Evolutionary conservation across 2,329 filamentous ascomycete genomes (phyloP).

Genomic region (Phialophora verrucosa): DNA sequence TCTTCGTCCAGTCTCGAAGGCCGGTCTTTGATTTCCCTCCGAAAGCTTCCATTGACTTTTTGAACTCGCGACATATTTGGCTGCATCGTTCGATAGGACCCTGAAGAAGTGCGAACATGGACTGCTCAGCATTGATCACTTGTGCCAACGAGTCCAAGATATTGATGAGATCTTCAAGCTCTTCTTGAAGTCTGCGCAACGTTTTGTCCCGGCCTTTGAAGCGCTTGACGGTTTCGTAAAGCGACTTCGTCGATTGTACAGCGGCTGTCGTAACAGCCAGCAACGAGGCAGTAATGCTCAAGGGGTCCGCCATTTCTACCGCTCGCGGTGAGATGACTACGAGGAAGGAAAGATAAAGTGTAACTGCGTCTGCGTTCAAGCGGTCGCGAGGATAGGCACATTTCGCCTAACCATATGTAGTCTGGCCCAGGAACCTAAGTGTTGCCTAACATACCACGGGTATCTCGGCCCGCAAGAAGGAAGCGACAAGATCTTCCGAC

Average conservation of each 20-base stretch:
- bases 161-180: slow-evolving; percentile 43
- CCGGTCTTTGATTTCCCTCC: slow-evolving; percentile 44
- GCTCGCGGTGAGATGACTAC: slow-evolving; percentile 1
- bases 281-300: slow-evolving; percentile 45
- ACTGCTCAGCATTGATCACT: slow-evolving; percentile 38
- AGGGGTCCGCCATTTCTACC: slow-evolving; percentile 42
- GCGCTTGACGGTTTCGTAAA: slow-evolving; percentile 45
- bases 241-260: slow-evolving; percentile 45
- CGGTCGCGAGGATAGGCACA: too few species aligned
- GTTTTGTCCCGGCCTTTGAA: slow-evolving; percentile 47
- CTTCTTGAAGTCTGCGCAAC: slow-evolving; percentile 44
- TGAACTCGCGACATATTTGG: slow-evolving; percentile 43
- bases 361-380: background rate
- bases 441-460: too few species aligned
- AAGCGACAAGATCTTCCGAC: too few species aligned
- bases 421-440: too few species aligned
- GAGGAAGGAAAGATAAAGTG: background rate
- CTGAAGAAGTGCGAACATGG: slow-evolving; percentile 44
- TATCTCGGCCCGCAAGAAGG: too few species aligned
- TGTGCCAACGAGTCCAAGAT: slow-evolving; percentile 36
- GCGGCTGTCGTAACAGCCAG: slow-evolving; percentile 45
- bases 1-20: slow-evolving; percentile 49
- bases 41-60: slow-evolving; percentile 42
- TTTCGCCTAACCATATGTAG: too few species aligned
- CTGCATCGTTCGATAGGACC: slow-evolving; percentile 47